Base-by-base conservation (phyloP, 306 rosid genomes). In the Lupinus albus region DNA sequence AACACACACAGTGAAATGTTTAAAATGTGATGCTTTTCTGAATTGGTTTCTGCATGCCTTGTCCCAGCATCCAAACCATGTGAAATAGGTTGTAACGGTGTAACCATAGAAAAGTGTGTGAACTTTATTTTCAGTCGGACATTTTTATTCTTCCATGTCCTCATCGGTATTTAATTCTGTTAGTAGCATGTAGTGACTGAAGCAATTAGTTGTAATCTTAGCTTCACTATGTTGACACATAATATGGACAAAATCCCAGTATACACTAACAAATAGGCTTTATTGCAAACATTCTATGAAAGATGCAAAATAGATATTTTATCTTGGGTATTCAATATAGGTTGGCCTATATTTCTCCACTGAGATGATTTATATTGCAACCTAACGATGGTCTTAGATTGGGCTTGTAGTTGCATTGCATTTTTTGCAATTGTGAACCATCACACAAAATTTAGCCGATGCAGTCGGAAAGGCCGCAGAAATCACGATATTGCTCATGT, bases 261-360 rank as follows among this genome's bases (percentile, higher is more conserved):
- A 47, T 11, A 61, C 61, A 69, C 52, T 61, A 2, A 30, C 52
- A 42, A 61, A 6, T 33, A 13, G 33, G 30, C n/a, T 15, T 39
- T 52, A n/a, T 10, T 42, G 20, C 45, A 61, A 76, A 53, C 48
- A 25, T 62, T 50, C 33, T 45, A 36, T 51, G 50, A 41, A 44
- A 14, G 62, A 68, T 57, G 53, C 41, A 20, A 33, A 35, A 11
- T 30, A 41, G 32, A 51, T n/a, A 61, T 60, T 68, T 42, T 49
- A 44, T 33, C 50, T 46, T 52, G 53, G 75, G 25, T 17, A n/a
- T 25, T 53, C 50, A 8, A 68, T 49, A 12, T 51, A 13, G n/a
- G 58, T 52, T 45, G 4, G 30, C 30, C 30, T 25, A 1, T 25
- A 25, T 25, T 25, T 25, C 30, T 25, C 30, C 30, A 1, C 4